Base-by-base conservation (phyloP, 2,329 filamentous ascomycete species). In the Diaporthe amygdali region DNA sequence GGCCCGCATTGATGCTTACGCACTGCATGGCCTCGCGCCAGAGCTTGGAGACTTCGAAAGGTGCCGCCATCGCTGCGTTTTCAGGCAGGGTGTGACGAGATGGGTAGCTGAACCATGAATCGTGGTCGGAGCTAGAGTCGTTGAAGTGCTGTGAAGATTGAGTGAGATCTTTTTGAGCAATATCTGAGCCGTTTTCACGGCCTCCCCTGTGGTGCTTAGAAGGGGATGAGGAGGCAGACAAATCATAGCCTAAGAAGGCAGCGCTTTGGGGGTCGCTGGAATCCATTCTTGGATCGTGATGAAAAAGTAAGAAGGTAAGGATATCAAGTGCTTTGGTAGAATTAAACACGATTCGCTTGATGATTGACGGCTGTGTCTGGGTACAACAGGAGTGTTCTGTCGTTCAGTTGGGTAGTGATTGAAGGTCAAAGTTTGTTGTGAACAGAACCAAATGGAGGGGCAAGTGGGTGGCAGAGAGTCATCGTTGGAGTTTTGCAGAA, bases 1-100 rank as follows among this genome's bases (percentile, higher is more conserved):
- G 56, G 59, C 69, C 69, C 3, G 69, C 64, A 51, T 73, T 73
- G 56, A 73, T 63, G 49, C 69, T 71, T 32, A 73, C 66, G 41
- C 70, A 69, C 44, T 70, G 44, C 71, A 73, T 69, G 27, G 71
- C 66, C 25, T 54, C 66, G 37, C 69, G 69, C 71, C 71, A 73
- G 27, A 39, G 41, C 59, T 54, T 52, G 49, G 71, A 56, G 14
- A 73, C 71, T 3, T 66, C 69, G 51, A 73, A 73, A 5, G 64
- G 64, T 1, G 34, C 15, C 27, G 41, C 37, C 64, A 68, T 69
- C 4, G 39, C 22, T 27, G 44, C 54, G 41, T 5, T 49, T n/a
- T 46, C 22, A 22, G 70, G 17, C 5, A 8, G 25, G 20, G 59
- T 39, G 9, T 56, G 30, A 12, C 30, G 22, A 12, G 47, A 52